These are phyloP conservation scores for Lophiostoma macrostomum DNA, from an alignment of 495 filamentous ascomycete species.

Conservation along the genomic window DNA sequence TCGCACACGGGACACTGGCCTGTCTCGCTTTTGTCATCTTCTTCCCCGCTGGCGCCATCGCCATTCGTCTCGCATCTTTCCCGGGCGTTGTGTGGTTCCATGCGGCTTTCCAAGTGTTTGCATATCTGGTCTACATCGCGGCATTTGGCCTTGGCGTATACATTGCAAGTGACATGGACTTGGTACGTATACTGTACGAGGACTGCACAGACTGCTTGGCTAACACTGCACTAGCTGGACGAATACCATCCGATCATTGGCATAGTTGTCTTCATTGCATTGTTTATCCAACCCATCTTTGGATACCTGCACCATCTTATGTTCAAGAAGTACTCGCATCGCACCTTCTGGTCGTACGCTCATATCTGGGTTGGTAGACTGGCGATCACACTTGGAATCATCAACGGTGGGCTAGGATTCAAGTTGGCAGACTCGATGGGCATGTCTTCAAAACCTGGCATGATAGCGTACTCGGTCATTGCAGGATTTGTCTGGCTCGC, in stretches of 20 bases:
- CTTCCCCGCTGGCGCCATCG: constrained; percentile 48
- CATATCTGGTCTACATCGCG: constrained; percentile 39
- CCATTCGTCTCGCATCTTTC: constrained; percentile 45
- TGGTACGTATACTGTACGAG: constrained; percentile 23
- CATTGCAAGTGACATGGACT: constrained; percentile 32
- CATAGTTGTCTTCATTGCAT: constrained; percentile 38
- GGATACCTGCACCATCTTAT: constrained; percentile 40
- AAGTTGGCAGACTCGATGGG: constrained; percentile 30
- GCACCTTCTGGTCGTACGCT: constrained; percentile 40
- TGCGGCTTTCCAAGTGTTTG: constrained; percentile 39
- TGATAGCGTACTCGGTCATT: constrained; percentile 33
- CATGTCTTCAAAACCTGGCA: constrained; percentile 10
- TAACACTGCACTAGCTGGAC: constrained; percentile 15
- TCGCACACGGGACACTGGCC: constrained; percentile 41
- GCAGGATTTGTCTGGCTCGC: constrained; percentile 28
- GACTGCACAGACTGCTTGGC: not conserved
- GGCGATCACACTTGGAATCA: constrained; percentile 41
- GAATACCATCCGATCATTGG: constrained; percentile 41
- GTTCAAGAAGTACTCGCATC: constrained; percentile 40
- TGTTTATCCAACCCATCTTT: constrained; percentile 42
- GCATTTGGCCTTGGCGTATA: constrained; percentile 41
- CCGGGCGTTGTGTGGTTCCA: constrained; percentile 42
- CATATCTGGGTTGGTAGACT: constrained; percentile 43
- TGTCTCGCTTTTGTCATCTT: constrained; percentile 43
- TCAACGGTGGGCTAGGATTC: constrained; percentile 44